Percentiles rank a stretch among this genome's conserved stretches.
Evolutionary conservation across 1,139 yeast species (phyloP).

Genomic region (Williopsis jadinii): DNA sequence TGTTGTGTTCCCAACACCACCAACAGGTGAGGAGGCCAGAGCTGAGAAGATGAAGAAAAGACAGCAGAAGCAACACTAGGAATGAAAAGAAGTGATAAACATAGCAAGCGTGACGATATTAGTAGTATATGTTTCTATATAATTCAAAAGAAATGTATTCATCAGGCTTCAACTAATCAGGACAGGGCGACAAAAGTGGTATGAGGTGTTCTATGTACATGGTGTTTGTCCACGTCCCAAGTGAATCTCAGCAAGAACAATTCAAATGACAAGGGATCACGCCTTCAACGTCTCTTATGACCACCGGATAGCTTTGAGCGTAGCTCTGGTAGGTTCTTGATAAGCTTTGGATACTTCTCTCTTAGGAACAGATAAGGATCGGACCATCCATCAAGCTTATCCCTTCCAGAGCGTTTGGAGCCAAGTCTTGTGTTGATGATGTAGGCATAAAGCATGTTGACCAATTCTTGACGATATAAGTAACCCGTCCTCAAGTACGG

Average conservation of each 20-base stretch:
- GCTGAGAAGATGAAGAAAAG: conserved; percentile 12
- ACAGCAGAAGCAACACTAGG: conserved; percentile 5
- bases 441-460: conserved; percentile 7
- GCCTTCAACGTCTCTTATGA: background rate
- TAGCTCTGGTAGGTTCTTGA: conserved; percentile 6
- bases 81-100: too few species aligned
- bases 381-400: background rate
- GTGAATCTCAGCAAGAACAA: too few species aligned
- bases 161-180: too few species aligned
- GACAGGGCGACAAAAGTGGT: too few species aligned
- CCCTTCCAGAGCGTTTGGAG: background rate
- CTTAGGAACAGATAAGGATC: conserved; percentile 4
- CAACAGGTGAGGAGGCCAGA: conserved; percentile 8
- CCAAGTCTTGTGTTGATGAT: conserved; percentile 5
- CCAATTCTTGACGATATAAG: conserved; percentile 4
- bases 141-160: background rate
- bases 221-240: too few species aligned
- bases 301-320: background rate
- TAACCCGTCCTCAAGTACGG: conserved; percentile 13
- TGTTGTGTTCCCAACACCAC: conserved; percentile 25
- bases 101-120: background rate
- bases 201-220: too few species aligned
- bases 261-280: too few species aligned
- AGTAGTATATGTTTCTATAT: background rate
- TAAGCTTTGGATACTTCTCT: conserved; percentile 13